Evolutionary conservation across 1,139 yeast genomes (phyloP).

Genomic region (Geotrichum phurueaensis): DNA sequence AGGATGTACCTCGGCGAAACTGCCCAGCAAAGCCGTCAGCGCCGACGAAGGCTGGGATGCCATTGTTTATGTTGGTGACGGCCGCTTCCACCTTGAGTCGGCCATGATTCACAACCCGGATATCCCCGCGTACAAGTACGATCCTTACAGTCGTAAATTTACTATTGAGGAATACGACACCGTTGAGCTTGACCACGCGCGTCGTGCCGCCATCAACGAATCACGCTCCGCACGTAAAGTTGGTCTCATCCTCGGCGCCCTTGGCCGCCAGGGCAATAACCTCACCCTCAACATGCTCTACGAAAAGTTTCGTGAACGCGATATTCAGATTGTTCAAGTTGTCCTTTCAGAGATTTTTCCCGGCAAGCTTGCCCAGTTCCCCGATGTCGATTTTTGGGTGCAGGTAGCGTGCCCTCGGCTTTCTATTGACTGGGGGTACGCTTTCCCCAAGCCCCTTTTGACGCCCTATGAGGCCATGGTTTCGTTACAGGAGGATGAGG

Average conservation of each 20-base stretch:
- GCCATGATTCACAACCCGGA: constrained; percentile 97
- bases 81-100: constrained; percentile 89
- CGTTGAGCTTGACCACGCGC: constrained; percentile 64
- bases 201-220: constrained; percentile 65
- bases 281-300: constrained; percentile 66
- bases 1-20: constrained; percentile 89
- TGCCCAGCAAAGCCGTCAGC: constrained; percentile 27
- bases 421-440: constrained; percentile 98
- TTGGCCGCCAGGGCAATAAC: constrained; percentile 93
- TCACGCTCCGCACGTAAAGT: constrained; percentile 58
- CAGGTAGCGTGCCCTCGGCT: constrained; percentile 97
- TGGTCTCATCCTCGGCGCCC: constrained; percentile 87
- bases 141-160: constrained; percentile 88
- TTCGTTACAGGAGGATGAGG: constrained; percentile 63
- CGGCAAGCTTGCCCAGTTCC: constrained; percentile 85
- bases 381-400: constrained; percentile 88
- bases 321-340: constrained; percentile 70
- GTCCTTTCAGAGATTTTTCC: constrained; percentile 92
- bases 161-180: constrained; percentile 87
- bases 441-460: constrained; percentile 81
- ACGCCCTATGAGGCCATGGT: constrained; percentile 98
- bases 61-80: constrained; percentile 92
- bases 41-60: constrained; percentile 60
- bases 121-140: constrained; percentile 86
- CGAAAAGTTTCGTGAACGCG: constrained; percentile 44